phyloP scores from a whole-genome alignment of 129 eudicot species.

The Lonicera japonica region DNA sequence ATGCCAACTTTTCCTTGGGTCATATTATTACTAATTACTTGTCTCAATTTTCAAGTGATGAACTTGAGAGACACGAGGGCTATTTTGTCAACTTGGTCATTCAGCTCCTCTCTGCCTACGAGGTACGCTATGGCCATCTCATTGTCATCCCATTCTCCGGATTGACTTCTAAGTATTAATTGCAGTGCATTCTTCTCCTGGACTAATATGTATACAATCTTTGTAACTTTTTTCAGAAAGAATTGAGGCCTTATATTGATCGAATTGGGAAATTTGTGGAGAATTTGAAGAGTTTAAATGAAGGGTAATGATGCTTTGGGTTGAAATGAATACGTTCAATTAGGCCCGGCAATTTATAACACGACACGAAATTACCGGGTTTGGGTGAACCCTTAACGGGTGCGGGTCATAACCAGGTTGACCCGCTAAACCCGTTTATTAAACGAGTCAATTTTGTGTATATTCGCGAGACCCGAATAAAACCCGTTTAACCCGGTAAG shows the following conservation, averaged over 20 bases:
- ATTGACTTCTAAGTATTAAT: background rate
- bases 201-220: background rate
- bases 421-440: too few relatives aligned
- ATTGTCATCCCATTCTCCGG: background rate
- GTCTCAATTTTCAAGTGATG: slow-evolving; percentile 48
- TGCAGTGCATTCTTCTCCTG: background rate
- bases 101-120: slow-evolving; percentile 64
- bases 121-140: slow-evolving; percentile 36
- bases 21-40: slow-evolving; percentile 12
- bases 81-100: slow-evolving; percentile 70
- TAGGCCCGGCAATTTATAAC: too few relatives aligned
- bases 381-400: too few relatives aligned
- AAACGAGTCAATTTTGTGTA: too few relatives aligned
- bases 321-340: background rate
- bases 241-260: slow-evolving; percentile 67
- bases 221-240: slow-evolving; percentile 38
- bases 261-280: slow-evolving; percentile 68
- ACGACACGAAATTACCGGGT: too few relatives aligned
- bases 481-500: too few relatives aligned
- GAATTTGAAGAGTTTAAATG: slow-evolving; percentile 62
- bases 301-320: slow-evolving; percentile 44
- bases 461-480: too few relatives aligned
- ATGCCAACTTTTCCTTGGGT: background rate
- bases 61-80: slow-evolving; percentile 69
- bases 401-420: too few relatives aligned